These are phyloP conservation scores for Tetrahymena borealis DNA, from an alignment of 73 alveolate species.

Conservation along the genomic window DNA sequence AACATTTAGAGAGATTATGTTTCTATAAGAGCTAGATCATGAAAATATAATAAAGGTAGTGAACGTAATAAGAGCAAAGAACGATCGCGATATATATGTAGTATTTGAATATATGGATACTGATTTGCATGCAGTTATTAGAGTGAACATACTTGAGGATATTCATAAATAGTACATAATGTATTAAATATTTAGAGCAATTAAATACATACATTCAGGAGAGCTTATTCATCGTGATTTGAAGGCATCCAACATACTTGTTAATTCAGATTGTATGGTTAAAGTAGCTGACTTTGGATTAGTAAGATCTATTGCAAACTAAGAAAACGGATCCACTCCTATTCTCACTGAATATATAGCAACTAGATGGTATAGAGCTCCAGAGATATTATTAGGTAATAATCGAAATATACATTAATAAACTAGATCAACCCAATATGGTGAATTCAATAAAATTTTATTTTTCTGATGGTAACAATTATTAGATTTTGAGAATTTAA, in stretches of 20 bases:
- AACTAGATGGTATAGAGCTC: slow-evolving; percentile 92
- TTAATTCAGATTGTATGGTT: slow-evolving; percentile 77
- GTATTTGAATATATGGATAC: slow-evolving; percentile 83
- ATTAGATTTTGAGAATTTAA: no score
- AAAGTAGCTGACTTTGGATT: slow-evolving; percentile 91
- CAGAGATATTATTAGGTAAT: slow-evolving; percentile 67
- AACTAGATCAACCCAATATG: no score
- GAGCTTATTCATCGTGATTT: slow-evolving; percentile 79
- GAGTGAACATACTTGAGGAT: slow-evolving; percentile 66
- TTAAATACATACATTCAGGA: slow-evolving; percentile 73
- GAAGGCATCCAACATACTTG: slow-evolving; percentile 74
- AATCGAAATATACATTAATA: no score
- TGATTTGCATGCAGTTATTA: slow-evolving; percentile 71
- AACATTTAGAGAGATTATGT: slow-evolving; percentile 63
- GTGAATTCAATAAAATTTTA: no score
- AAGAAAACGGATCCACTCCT: slow-evolving; percentile 61
- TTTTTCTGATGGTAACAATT: no score
- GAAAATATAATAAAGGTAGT: slow-evolving; percentile 46
- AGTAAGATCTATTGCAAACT: slow-evolving; percentile 66
- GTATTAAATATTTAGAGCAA: slow-evolving; percentile 59
- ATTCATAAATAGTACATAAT: slow-evolving; percentile 62
- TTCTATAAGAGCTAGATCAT: slow-evolving; percentile 62
- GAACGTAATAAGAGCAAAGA: slow-evolving; percentile 57
- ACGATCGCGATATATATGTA: slow-evolving; percentile 61
- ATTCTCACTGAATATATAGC: slow-evolving; percentile 85